Evolutionary conservation across 2,329 filamentous ascomycete genomes (phyloP), one percentile per base, ranked within the genome.

Genomic region (Microdochium trichocladiopsis): DNA sequence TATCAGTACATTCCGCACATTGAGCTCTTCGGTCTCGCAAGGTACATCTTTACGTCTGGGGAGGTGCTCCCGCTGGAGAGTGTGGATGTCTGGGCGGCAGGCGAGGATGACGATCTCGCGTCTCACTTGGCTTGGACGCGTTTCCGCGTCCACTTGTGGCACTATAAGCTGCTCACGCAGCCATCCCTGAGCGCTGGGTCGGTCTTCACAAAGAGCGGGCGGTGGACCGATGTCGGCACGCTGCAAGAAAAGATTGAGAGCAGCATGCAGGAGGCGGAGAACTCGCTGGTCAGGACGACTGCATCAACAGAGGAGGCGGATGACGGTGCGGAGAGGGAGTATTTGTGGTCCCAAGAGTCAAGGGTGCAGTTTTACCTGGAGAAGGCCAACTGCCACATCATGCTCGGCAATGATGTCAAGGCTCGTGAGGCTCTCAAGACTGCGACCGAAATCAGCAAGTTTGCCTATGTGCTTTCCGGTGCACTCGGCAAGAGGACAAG

Each of bases 1-100:
- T 99, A 97, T 68, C 82, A 86, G 48, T 78, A 95, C 53, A 91
- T 91, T 21, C 90, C 92, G 1, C 80, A 88, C 57, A 77, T 96
- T 14, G 90, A 96, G 64, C 77, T 97, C 1, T 88, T 97, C 56
- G 86, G 84, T 57, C 73, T 96, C 6, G 89, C 92, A 2, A 69
- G 73, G 24, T 73, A 73, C 56, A 66, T 80, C 25, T 72, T 83
- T 51, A 66, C 67, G 73, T 62, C 72, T 70, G 14, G 58, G 9
- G 22, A 54, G 6, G 52, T 62, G 23, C 49, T 61, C 8, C 60
- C 58, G 11, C 55, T 49, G 2, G 53, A 50, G n/a, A n/a, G 50
- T 8, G 57, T 53, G 6, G 51, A 58, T 16, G 66, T 65, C 8
- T 69, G 78, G 28, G 58, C 63, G 22, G 59, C 57, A 6, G 56